Percentiles rank a stretch among this genome's conserved stretches.
Conservation (phyloP, 2,329 filamentous ascomycete genomes). For the Aspergillus sergii region DNA sequence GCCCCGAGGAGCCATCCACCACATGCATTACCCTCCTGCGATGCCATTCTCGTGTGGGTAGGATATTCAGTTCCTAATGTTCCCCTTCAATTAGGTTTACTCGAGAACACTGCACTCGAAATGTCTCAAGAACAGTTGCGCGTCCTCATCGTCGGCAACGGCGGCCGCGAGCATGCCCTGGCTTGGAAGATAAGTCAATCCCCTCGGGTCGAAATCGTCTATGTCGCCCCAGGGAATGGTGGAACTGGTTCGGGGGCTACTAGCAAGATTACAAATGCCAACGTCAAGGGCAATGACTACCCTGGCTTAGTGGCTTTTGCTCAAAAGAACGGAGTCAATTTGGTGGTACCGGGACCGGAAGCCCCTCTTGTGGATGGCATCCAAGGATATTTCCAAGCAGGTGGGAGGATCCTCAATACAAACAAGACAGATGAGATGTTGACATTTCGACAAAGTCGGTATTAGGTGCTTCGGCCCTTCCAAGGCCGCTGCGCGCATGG, state of each 20-base stretch:
- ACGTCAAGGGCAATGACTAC: conserved; percentile 76
- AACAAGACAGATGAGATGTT: neutral
- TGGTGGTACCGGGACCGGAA: conserved; percentile 89
- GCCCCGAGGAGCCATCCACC: neutral
- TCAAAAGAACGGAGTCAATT: conserved; percentile 70
- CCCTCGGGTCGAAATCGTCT: conserved; percentile 73
- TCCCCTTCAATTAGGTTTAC: conserved; percentile 15
- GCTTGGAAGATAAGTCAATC: conserved; percentile 94
- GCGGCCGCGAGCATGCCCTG: conserved; percentile 90
- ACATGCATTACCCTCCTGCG: neutral
- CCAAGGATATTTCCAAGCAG: conserved; percentile 74
- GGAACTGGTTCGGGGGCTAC: conserved; percentile 66
- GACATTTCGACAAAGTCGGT: conserved; percentile 50
- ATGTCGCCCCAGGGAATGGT: conserved; percentile 75
- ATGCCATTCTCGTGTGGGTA: neutral
- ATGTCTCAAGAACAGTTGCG: conserved; percentile 57
- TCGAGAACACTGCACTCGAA: conserved; percentile 22
- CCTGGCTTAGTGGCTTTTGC: conserved; percentile 74
- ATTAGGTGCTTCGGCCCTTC: conserved; percentile 86
- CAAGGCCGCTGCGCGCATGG: conserved; percentile 81
- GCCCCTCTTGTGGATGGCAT: conserved; percentile 91
- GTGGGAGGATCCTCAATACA: conserved; percentile 33
- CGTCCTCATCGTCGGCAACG: conserved; percentile 87
- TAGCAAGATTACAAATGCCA: conserved; percentile 71
- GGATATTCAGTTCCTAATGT: neutral